phyloP scores from a whole-genome alignment of 148 eudicot genomes.

The Vaccinium myrtillus region DNA sequence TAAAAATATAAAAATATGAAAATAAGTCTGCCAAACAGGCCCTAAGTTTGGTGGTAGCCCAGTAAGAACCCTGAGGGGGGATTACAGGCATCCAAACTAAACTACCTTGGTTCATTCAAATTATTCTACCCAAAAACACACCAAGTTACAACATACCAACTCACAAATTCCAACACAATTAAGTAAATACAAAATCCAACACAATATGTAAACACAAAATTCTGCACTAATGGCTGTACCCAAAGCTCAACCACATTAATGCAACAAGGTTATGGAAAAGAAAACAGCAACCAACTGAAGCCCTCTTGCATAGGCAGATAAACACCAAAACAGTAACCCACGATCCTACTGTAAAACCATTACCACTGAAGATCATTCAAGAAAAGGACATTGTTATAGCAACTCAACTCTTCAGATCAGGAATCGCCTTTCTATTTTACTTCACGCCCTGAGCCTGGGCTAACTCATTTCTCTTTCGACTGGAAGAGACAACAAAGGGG shows the following conservation, averaged over 20 bases:
- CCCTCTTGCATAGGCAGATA: neutral
- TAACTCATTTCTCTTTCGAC: too few relatives aligned
- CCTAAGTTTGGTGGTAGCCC: neutral
- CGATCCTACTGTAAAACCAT: neutral
- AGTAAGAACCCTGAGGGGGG: neutral
- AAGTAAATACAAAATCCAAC: neutral
- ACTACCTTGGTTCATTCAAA: conserved; percentile 1
- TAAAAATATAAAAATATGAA: too few relatives aligned
- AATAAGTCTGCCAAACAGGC: too few relatives aligned
- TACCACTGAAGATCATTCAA: neutral
- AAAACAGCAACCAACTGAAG: neutral
- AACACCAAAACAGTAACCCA: neutral
- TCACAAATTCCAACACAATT: neutral
- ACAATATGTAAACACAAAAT: neutral
- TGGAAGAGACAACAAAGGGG: too few relatives aligned
- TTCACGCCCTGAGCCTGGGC: too few relatives aligned
- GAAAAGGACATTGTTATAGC: neutral
- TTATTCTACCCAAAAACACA: neutral
- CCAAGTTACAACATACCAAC: neutral
- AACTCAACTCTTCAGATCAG: too few relatives aligned
- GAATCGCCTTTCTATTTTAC: too few relatives aligned
- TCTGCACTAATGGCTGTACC: neutral
- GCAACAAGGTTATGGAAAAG: neutral
- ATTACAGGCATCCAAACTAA: neutral
- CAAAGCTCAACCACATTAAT: neutral